Base-by-base conservation (phyloP, 2,329 filamentous ascomycete genomes). In the Aspergillus hortae region DNA sequence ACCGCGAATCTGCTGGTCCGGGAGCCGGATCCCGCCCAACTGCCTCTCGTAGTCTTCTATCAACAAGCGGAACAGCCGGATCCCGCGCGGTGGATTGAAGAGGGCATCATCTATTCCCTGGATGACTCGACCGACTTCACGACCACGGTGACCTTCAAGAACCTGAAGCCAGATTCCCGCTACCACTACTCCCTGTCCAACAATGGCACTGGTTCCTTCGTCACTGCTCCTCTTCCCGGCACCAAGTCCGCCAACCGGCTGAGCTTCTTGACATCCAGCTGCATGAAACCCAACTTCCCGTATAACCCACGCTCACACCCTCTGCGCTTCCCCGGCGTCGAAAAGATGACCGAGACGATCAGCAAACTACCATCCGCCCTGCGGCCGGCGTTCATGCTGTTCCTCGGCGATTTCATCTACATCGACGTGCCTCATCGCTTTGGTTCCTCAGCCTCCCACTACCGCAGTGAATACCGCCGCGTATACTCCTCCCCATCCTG, bases 401-500 rank as follows among this genome's bases (percentile, higher is more conserved):
- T 86, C 61, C 66, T 77, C 6, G 74, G 74, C 11, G 74, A 77
- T 51, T 77, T 77, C 51, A 75, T 77, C 50, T 77, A 77, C 54
- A 71, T 77, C 42, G 94, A 99, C 64, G 92, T 97, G 0, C 92
- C 92, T 0, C 80, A 84, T 44, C 84, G 88, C 9, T 88, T 92
- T 66, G 91, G 90, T 10, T 84, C 80, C 38, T 80, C 83, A 0
- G 75, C 80, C 1, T 85, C 89, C 49, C 85, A 91, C 63, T 99
- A 96, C 69, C 84, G 92, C 46, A 84, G 90, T 66, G 91, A 96
- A 67, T 99, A 99, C 67, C 86, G 92, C 17, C 90, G 95, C 62
- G 86, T 96, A n/a, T 99, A 99, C 66, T 88, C 90, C 0, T 96
- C 92, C 2, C 92, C 92, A 0, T 92, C 96, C 58, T 99, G 94